A percentile compares a stretch with the other conserved stretches of the same genome.
phyloP scores from a whole-genome alignment of 805 yeast genomes.

The Schwanniomyces polymorphus region DNA sequence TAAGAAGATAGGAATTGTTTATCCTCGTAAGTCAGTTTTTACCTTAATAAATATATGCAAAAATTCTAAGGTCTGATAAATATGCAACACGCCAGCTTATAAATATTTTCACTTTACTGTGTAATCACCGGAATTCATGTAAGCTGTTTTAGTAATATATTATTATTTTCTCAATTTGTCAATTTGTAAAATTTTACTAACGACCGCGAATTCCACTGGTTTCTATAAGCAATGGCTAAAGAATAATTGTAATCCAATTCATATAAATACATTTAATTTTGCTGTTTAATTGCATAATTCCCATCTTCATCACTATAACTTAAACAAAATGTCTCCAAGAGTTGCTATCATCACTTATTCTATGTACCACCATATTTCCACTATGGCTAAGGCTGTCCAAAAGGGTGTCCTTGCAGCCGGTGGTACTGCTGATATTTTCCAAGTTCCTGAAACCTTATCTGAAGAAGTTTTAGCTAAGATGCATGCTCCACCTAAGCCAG shows the following conservation, averaged over 20 bases:
- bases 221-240: neutral
- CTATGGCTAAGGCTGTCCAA: slow-evolving; percentile 65
- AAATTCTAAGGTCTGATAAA: too few species aligned
- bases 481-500: slow-evolving; percentile 57
- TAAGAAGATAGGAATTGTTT: neutral
- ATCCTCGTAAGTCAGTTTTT: too few species aligned
- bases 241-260: neutral
- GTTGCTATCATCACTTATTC: slow-evolving; percentile 60
- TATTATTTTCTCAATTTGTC: neutral
- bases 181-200: slow-evolving; percentile 1
- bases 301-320: neutral
- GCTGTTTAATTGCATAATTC: neutral
- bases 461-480: slow-evolving; percentile 54
- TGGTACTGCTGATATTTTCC: slow-evolving; percentile 64
- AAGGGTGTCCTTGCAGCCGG: slow-evolving; percentile 74
- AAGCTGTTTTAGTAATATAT: neutral
- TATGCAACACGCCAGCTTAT: too few species aligned
- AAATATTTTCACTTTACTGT: neutral
- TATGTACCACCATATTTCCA: slow-evolving; percentile 71
- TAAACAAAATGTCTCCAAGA: slow-evolving; percentile 30
- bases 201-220: neutral
- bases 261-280: neutral
- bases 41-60: too few species aligned
- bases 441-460: slow-evolving; percentile 73
- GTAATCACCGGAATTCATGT: neutral